Percentiles rank a stretch among this genome's conserved stretches.
phyloP scores from a whole-genome alignment of 192 early-diverging fungal species.

The Pilaira anomala region DNA sequence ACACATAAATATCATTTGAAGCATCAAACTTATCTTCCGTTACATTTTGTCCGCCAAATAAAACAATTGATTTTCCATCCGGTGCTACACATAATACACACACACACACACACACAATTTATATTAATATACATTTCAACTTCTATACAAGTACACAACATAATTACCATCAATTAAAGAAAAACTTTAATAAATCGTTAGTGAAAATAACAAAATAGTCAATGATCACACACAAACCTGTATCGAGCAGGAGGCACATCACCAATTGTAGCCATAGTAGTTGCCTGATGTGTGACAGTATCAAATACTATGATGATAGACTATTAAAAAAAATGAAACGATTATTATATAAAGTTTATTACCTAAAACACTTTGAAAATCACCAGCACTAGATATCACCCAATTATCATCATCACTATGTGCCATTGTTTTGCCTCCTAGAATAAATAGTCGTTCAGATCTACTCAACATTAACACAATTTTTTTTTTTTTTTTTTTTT shows the following conservation, averaged over 20 bases:
- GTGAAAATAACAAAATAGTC: background rate
- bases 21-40: background rate
- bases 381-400: constrained; percentile 7
- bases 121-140: background rate
- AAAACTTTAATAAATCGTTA: constrained; percentile 8
- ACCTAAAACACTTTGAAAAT: constrained; percentile 22
- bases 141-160: background rate
- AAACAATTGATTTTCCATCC: constrained; percentile 16
- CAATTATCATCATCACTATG: background rate
- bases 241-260: constrained; percentile 13
- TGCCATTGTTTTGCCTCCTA: constrained; percentile 17
- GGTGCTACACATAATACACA: constrained; percentile 17
- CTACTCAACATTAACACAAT: constrained; percentile 3
- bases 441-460: constrained; percentile 8
- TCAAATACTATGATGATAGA: constrained; percentile 18
- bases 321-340: background rate
- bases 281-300: constrained; percentile 3
- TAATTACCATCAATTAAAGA: constrained; percentile 11
- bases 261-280: constrained; percentile 23
- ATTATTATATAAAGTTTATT: no score
- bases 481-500: no score
- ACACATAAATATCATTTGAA: constrained; percentile 20
- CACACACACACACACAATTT: no score
- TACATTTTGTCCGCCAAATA: constrained; percentile 16
- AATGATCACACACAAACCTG: background rate